These are phyloP conservation scores for Canavalia gladiata DNA, from an alignment of 306 rosid species.

Conservation along the genomic window DNA sequence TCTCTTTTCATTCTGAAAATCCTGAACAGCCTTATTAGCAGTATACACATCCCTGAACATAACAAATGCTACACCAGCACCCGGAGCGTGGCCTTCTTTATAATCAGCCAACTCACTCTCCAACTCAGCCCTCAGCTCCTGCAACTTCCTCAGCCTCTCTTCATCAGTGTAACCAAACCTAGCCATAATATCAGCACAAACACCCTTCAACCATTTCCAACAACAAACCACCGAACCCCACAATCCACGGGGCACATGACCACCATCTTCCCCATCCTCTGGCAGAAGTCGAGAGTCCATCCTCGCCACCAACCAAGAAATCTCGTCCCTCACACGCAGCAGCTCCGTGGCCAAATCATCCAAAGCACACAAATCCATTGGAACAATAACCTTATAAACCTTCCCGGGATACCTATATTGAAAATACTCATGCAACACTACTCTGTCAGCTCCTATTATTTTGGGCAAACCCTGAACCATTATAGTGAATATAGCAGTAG, in stretches of 20 bases:
- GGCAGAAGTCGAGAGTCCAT: conserved; percentile 80
- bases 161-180: conserved; percentile 80
- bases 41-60: conserved; percentile 93
- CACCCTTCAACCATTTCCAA: conserved; percentile 58
- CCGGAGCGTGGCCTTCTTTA: conserved; percentile 82
- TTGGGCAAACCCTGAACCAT: conserved; percentile 96
- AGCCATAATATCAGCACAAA: conserved; percentile 56
- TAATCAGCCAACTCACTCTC: conserved; percentile 86
- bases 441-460: conserved; percentile 73
- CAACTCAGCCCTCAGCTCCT: conserved; percentile 84
- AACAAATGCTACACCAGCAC: conserved; percentile 95
- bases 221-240: conserved; percentile 48
- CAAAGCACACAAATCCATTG: conserved; percentile 94
- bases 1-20: conserved; percentile 85
- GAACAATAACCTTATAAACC: conserved; percentile 80
- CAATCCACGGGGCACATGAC: conserved; percentile 44
- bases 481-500: conserved; percentile 88
- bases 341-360: conserved; percentile 82
- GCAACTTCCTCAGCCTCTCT: conserved; percentile 74
- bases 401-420: conserved; percentile 92
- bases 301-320: conserved; percentile 81
- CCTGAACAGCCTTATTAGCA: conserved; percentile 94
- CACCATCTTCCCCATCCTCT: conserved; percentile 54
- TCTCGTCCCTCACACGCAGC: conserved; percentile 76
- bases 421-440: conserved; percentile 76